These are phyloP conservation scores for Boletus subparvulus DNA, from an alignment of 768 basidiomycete species.

Conservation along the genomic window DNA sequence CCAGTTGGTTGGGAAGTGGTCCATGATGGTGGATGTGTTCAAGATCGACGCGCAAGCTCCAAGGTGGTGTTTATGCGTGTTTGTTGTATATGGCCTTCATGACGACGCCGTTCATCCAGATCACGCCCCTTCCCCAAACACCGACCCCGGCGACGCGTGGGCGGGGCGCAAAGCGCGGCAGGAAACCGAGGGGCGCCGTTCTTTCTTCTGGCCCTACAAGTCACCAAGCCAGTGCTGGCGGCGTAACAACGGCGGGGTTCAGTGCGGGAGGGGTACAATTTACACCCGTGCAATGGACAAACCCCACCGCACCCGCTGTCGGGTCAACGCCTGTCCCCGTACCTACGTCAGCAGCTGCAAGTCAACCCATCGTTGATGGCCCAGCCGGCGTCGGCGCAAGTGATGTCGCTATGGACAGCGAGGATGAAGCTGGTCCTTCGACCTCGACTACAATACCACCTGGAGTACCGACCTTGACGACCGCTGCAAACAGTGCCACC, in stretches of 20 bases:
- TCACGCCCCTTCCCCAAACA: conserved; percentile 20
- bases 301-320: conserved; percentile 12
- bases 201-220: conserved; percentile 7
- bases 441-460: background rate
- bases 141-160: conserved; percentile 27
- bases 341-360: background rate
- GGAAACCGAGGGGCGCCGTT: conserved; percentile 22
- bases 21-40: conserved; percentile 48
- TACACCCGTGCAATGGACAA: conserved; percentile 42
- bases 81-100: conserved; percentile 12
- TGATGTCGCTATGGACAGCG: conserved; percentile 15
- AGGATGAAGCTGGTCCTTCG: conserved; percentile 22
- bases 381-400: background rate
- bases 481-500: background rate
- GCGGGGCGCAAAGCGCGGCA: conserved; percentile 27
- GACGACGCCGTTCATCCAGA: conserved; percentile 32
- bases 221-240: conserved; percentile 11
- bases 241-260: background rate
- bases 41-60: conserved; percentile 17
- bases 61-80: conserved; percentile 16
- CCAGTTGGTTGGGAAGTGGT: conserved; percentile 85
- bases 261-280: conserved; percentile 18
- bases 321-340: conserved; percentile 13
- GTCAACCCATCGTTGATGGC: conserved; percentile 10
- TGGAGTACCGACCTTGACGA: background rate